Base-by-base conservation (phyloP, 2,329 filamentous ascomycete species). In the Chaetomium olivaceum region DNA sequence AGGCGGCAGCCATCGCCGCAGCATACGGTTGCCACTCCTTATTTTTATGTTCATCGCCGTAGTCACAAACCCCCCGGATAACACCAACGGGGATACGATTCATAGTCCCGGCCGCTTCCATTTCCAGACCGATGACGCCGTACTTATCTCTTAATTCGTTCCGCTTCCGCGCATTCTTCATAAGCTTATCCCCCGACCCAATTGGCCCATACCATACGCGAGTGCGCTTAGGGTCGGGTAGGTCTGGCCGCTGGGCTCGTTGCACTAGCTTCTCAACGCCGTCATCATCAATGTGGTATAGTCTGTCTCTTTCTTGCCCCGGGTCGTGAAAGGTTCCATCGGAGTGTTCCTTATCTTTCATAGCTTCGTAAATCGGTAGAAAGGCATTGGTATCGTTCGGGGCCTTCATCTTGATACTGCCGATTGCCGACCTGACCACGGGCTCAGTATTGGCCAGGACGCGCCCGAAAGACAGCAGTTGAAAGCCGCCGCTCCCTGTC, bases 61-160 rank as follows among this genome's bases (percentile, higher is more conserved):
- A 52, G 50, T 52, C 12, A 8, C 50, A 29, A 5, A 52, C 50
- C 2, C 50, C 54, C 8, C 54, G 31, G 54, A 56, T 56, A 29
- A 56, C 31, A 19, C 54, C 54, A 1, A 39, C 54, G 4, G 19
- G 54, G 31, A 56, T 56, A 9, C 11, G 54, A 21, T 56, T 39
- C 31, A 56, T 56, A 1, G 54, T 56, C 31, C 54, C 54, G 31
- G 54, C 54, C 31, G 54, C 54, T 31, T 56, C 31, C 31, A 25
- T 39, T 6, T 56, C 54, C 31, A 56, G 54, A 3, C 54, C 54
- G 31, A 56, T 56, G 31, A 56, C 11, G 9, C 21, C 21, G 54
- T 56, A 25, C 54, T n/a, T 23, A 39, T 56, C 54, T n/a, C 54
- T n/a, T 4, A 56, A 31, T 31, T 56, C 54, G n/a, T 56, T 23